These are phyloP conservation scores for Miscanthus lutarioriparius DNA, from an alignment of 176 grass and related monocot species.

Conservation along the genomic window DNA sequence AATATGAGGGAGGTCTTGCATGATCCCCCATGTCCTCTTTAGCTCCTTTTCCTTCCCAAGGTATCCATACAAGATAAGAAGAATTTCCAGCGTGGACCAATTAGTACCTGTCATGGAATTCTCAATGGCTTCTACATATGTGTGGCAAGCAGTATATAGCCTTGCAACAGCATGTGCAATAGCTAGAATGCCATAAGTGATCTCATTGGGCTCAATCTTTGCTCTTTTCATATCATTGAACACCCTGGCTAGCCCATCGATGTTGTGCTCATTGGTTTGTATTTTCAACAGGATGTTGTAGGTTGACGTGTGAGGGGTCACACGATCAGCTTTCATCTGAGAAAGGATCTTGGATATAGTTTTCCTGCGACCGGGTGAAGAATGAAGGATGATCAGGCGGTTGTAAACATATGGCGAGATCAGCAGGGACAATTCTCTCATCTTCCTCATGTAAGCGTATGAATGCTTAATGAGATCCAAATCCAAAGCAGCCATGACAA, in stretches of 20 bases:
- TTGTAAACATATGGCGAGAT: conserved; percentile 81
- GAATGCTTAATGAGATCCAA: conserved; percentile 74
- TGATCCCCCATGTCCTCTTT: conserved; percentile 61
- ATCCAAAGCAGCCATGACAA: conserved; percentile 79
- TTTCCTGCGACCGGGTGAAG: conserved; percentile 73
- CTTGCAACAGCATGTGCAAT: conserved; percentile 85
- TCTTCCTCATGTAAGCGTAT: conserved; percentile 92
- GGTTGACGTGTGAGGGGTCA: conserved; percentile 73
- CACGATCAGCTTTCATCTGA: conserved; percentile 79
- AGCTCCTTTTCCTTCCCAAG: conserved; percentile 72
- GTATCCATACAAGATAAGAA: conserved; percentile 82
- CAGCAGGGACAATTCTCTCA: conserved; percentile 66
- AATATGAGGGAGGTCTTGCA: conserved; percentile 66
- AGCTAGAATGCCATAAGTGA: conserved; percentile 87
- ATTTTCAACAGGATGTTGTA: conserved; percentile 94
- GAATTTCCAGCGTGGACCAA: conserved; percentile 91
- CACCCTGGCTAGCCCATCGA: conserved; percentile 76
- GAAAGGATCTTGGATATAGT: conserved; percentile 64
- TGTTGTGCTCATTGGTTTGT: conserved; percentile 80
- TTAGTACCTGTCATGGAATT: conserved; percentile 77
- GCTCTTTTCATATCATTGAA: conserved; percentile 81
- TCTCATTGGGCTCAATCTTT: conserved; percentile 89
- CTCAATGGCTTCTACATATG: conserved; percentile 85
- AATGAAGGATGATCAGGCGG: conserved; percentile 86
- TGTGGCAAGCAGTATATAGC: conserved; percentile 66